Base-by-base conservation (phyloP, 495 filamentous ascomycete genomes). In the Daldinia vernicosa region DNA sequence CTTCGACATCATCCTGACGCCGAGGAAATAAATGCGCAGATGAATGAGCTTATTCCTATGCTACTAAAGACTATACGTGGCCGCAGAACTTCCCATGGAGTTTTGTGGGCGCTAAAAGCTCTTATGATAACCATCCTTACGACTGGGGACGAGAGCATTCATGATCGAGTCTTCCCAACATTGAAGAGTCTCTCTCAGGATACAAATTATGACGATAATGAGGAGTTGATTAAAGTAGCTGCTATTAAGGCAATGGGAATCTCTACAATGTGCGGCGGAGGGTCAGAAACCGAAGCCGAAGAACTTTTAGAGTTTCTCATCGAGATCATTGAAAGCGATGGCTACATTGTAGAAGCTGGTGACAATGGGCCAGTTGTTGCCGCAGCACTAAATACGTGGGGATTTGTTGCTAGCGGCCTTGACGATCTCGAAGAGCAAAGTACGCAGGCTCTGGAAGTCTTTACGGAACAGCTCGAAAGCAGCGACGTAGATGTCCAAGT, bases 391-490 rank as follows among this genome's bases (percentile, higher is more conserved):
- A 89, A 93, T 72, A 91, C 92, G 69, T 98, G 94, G 94, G 94
- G 93, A 11, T 92, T 93, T 70, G 84, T 97, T 9, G 92, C 91
- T 11, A 96, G 92, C 9, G 88, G 91, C 47, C 78, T 97, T 35
- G 93, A 97, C 3, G 93, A 97, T 69, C 82, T 97, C 32, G 88
- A 93, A 72, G 84, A 83, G 6, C 85, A 91, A 53, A 93, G 89
- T 60, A 90, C 92, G 55, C 82, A 86, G 5, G 89, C 92, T 9
- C 90, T 97, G 74, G 91, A 97, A 60, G 90, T 91, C 6, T 93
- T 98, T 74, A 89, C 93, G 32, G 95, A 98, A 51, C 95, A 99
- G 77, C 86, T 99, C 28, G 88, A 93, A 43, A 94, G 91, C 74
- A 83, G 84, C 33, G 91, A 94, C 62, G 81, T 91, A 0, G 80